Base-by-base conservation (phyloP, 1,284 basidiomycete species). In the Xerocomus nothofagi region DNA sequence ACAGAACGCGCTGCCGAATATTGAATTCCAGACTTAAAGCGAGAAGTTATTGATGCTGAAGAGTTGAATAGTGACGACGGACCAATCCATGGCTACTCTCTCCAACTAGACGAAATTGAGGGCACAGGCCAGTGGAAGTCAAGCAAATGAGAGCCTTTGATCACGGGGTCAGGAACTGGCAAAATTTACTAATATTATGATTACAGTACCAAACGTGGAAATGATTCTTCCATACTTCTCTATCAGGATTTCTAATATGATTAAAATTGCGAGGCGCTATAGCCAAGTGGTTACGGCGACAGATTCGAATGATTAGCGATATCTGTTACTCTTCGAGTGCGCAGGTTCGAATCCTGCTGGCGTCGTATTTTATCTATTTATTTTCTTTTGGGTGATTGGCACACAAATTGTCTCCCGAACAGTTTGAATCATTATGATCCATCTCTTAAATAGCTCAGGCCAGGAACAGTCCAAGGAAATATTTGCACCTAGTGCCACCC, bases 1-100 rank as follows among this genome's bases (percentile, higher is more conserved):
- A 81, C 29, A 96, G 73, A 56, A 95, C 88, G 56, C 81, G 78
- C 63, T 90, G 86, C 59, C 88, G 89, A 47, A 93, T 84, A 69
- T 91, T 88, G 17, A 89, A 68, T 60, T 89, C 86, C 20, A 89
- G 69, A 57, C 86, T 88, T 51, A 40, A 4, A 31, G 3, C 0
- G 17, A 32, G n/a, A 38, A 33, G 26, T 47, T 2, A 33, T 21
- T 10, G 51, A 36, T n/a, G 10, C 12, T 23, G n/a, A 27, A 30
- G n/a, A 17, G 18, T 12, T 41, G 0, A 9, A n/a, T 7, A 37
- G 15, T 8, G 30, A 43, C 1, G 39, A 57, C 68, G 29, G 34
- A 67, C 65, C 61, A 61, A 48, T 67, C 65, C 65, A 67, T 67
- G 24, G 27, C 33, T 17, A 10, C 32, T 17, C 30, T 40, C 42